Base-by-base conservation (phyloP, 495 filamentous ascomycete species). In the Evernia prunastri region DNA sequence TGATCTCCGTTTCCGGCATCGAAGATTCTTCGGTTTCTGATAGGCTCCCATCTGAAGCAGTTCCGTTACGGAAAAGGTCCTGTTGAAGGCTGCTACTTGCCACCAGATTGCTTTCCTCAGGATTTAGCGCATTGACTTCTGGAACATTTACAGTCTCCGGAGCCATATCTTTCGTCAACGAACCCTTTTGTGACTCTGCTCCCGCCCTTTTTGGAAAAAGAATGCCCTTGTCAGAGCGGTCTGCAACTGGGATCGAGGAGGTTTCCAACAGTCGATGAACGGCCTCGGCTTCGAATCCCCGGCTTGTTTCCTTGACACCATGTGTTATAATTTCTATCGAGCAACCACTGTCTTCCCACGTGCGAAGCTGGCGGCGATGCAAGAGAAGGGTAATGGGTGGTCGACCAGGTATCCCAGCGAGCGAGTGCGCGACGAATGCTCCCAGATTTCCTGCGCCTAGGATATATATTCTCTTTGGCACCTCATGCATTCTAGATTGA, bases 331-430 rank as follows among this genome's bases (percentile, higher is more conserved):
- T 54, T 17, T 71, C 72, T 60, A 80, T 70, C 17, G 59, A 63
- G 25, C 36, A 43, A 25, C 53, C 67, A 37, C 40, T 11, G 7
- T 60, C 51, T 60, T 64, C 39, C 62, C 61, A 64, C 9, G 23
- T n/a, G 29, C 36, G 42, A 27, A 56, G 27, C 29, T 40, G 56
- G 31, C 37, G 60, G 47, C 76, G 70, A 63, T 82, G 81, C 64
- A 86, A 69, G 12, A 87, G 70, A 18, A 88, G 72, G 15, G 84
- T 85, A 29, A 86, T 74, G 0, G 84, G 82, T 31, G 84, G 85
- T n/a, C 79, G 83, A 63, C 82, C 78, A 33, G 78, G 75, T 40
- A 85, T 75, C 36, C 79, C 76, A 9, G 79, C 80, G 8, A 88
- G 70, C 9, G 82, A 78, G 67, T 87, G 84, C 15, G 84, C 84